These are phyloP conservation scores for Cercospora sesami DNA, from an alignment of 2,329 filamentous ascomycete genomes.

Conservation along the genomic window DNA sequence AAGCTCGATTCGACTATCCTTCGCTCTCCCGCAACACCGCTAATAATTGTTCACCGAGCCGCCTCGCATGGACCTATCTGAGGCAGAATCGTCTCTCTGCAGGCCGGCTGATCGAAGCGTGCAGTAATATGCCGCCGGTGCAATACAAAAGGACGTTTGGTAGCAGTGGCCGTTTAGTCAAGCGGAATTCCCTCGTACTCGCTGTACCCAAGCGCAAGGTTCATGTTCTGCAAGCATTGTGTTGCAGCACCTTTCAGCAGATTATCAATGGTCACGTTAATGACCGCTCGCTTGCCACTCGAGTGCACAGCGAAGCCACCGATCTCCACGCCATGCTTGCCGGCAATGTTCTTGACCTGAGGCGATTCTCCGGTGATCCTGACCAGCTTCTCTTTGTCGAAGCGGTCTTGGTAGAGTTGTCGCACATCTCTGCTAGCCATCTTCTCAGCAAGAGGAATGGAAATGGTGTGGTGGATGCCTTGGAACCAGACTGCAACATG, in stretches of 20 bases:
- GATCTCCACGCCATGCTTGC: constrained; percentile 88
- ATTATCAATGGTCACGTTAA: constrained; percentile 93
- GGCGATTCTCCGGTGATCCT: constrained; percentile 89
- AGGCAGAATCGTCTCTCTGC: background rate
- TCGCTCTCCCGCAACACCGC: background rate
- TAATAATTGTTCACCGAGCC: background rate
- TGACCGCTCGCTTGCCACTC: constrained; percentile 85
- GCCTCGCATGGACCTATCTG: background rate
- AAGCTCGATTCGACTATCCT: constrained; percentile 2
- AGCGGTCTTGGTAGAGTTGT: constrained; percentile 92
- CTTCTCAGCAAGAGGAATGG: constrained; percentile 77
- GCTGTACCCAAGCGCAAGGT: constrained; percentile 80
- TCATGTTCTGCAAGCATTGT: constrained; percentile 95
- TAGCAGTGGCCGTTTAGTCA: constrained; percentile 38
- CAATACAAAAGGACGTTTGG: no score
- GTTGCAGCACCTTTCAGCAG: constrained; percentile 89
- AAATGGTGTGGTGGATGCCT: constrained; percentile 89
- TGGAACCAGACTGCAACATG: constrained; percentile 98
- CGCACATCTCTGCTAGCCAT: constrained; percentile 92
- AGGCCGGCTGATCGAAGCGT: background rate
- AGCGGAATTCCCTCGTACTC: constrained; percentile 85
- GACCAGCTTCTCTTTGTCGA: constrained; percentile 91
- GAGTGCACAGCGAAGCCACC: constrained; percentile 93
- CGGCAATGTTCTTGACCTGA: constrained; percentile 77
- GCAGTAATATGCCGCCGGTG: background rate